These are phyloP conservation scores for Flaveria floridana DNA, from an alignment of 140 eudicot species.

Conservation along the genomic window DNA sequence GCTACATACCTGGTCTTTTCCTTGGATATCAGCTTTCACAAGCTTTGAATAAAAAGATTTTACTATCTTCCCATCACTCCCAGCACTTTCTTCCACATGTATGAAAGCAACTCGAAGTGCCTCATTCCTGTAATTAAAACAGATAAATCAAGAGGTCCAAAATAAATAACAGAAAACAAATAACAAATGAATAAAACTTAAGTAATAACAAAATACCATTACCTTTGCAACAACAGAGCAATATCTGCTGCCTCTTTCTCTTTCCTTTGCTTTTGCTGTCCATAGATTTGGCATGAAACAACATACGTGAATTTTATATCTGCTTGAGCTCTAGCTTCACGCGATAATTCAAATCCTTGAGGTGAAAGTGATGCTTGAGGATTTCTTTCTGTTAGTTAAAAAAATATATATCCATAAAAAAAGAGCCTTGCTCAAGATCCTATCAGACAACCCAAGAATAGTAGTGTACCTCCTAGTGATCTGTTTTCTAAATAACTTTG, in stretches of 20 bases:
- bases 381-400: conserved; percentile 42
- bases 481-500: conserved; percentile 83
- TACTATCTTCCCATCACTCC: conserved; percentile 46
- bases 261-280: conserved; percentile 89
- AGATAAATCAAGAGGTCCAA: conserved; percentile 11
- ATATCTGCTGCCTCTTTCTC: conserved; percentile 95
- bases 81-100: conserved; percentile 70
- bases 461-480: conserved; percentile 66
- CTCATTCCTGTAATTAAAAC: conserved; percentile 61
- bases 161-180: background rate
- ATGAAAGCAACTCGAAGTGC: conserved; percentile 99
- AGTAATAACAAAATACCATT: conserved; percentile 14
- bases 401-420: background rate
- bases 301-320: conserved; percentile 94
- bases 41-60: conserved; percentile 84
- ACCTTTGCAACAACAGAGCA: conserved; percentile 85
- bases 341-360: conserved; percentile 82
- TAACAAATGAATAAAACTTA: conserved; percentile 8
- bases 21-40: conserved; percentile 92
- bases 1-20: conserved; percentile 86
- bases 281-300: conserved; percentile 95
- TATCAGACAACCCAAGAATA: background rate
- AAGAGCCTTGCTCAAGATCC: conserved; percentile 12
- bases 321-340: conserved; percentile 95
- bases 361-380: conserved; percentile 46